These are phyloP conservation scores for Babesia gibsoni DNA, from an alignment of 169 alveolate genomes.

Conservation along the genomic window DNA sequence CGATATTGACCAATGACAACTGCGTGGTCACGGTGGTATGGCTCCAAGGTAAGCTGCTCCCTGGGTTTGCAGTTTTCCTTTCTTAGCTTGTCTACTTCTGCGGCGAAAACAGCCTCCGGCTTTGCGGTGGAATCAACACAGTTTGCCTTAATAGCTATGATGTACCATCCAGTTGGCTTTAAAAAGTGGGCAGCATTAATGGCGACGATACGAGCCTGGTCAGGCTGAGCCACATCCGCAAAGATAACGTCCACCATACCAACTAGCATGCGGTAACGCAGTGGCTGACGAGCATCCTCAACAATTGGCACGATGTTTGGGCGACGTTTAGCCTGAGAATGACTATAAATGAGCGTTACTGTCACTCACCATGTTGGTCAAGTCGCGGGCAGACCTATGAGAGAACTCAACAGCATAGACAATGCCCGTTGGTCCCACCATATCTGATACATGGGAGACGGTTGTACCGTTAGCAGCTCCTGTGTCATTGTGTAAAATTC, in stretches of 20 bases:
- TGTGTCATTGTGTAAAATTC: background rate
- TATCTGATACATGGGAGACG: constrained; percentile 98
- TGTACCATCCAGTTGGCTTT: constrained; percentile 97
- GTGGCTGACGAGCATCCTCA: constrained; percentile 99
- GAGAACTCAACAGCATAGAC: constrained; percentile 99
- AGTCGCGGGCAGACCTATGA: constrained; percentile 96
- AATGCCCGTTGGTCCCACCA: constrained; percentile 97
- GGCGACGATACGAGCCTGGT: constrained; percentile 97
- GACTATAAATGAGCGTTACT: background rate
- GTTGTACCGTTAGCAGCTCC: constrained; percentile 99
- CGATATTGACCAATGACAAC: constrained; percentile 96
- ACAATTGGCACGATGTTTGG: constrained; percentile 98
- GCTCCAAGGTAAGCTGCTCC: constrained; percentile 96
- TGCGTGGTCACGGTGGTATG: constrained; percentile 98
- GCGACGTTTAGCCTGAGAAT: constrained; percentile 90
- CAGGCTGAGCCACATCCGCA: constrained; percentile 99
- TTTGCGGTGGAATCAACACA: constrained; percentile 98
- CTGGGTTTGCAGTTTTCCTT: constrained; percentile 93
- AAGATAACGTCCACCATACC: constrained; percentile 98
- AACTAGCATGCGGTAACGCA: constrained; percentile 95
- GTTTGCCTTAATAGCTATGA: constrained; percentile 96
- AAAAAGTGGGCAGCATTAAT: constrained; percentile 93
- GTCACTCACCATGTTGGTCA: constrained; percentile 90
- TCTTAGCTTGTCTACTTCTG: constrained; percentile 89
- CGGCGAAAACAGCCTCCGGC: constrained; percentile 95